A percentile compares a stretch with the other conserved stretches of the same genome.
Evolutionary conservation across 345 rosid species (phyloP).

Genomic region (Limnanthes douglasii): DNA sequence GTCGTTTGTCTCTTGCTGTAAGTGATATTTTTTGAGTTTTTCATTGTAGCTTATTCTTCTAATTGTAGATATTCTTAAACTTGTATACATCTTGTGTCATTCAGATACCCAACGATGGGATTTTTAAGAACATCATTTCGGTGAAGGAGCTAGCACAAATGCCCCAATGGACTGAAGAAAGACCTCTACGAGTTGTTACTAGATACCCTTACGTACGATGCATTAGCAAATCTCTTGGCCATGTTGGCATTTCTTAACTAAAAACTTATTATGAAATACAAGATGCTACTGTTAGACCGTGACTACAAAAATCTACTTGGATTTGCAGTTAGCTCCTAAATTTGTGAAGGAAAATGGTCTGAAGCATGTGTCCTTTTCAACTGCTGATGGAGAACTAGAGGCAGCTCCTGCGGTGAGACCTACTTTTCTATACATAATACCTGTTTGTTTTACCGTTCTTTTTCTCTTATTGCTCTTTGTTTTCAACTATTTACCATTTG

Average conservation of each 20-base stretch:
- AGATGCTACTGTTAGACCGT: not conserved
- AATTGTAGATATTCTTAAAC: not conserved
- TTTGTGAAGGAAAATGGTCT: slow-evolving; percentile 74
- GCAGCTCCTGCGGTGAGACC: slow-evolving; percentile 97
- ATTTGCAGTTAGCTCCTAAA: slow-evolving; percentile 73
- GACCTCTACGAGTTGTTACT: slow-evolving; percentile 87
- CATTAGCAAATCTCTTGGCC: not conserved
- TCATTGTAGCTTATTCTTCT: slow-evolving; percentile 1
- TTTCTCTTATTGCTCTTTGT: not conserved
- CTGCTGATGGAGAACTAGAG: slow-evolving; percentile 97
- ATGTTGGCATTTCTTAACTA: not conserved
- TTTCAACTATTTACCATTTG: not conserved
- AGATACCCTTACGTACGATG: slow-evolving; percentile 73
- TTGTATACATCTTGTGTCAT: slow-evolving; percentile 2
- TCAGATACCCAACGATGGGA: slow-evolving; percentile 92
- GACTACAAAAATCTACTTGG: slow-evolving; percentile 1
- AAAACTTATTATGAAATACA: not conserved
- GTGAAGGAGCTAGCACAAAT: slow-evolving; percentile 54
- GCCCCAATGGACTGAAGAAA: slow-evolving; percentile 85
- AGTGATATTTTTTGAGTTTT: slow-evolving; percentile 10
- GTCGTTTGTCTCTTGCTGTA: slow-evolving; percentile 84
- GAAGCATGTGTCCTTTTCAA: slow-evolving; percentile 64
- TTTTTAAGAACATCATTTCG: slow-evolving; percentile 81
- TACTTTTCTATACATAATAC: not conserved
- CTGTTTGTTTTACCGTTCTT: not conserved